Percentiles rank a stretch among this genome's conserved stretches.
Conservation (phyloP, 2,329 filamentous ascomycete species). For the Paecilomyces formosus region DNA sequence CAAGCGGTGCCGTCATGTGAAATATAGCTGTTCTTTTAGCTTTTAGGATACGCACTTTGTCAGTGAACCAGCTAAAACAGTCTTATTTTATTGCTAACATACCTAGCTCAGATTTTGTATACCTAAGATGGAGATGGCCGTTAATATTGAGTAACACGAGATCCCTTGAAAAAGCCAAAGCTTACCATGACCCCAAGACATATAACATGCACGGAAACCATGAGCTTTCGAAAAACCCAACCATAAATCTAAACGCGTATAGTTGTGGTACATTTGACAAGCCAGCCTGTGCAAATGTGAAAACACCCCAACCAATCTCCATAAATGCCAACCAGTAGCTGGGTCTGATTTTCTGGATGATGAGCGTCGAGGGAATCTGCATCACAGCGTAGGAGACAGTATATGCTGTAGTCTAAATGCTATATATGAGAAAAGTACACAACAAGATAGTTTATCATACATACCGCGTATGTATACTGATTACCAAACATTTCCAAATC, state of each 20-base stretch:
- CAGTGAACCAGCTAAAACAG: neutral
- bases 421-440: neutral
- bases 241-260: constrained; percentile 25
- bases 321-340: constrained; percentile 23
- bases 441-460: neutral
- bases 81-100: neutral
- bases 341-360: constrained; percentile 21
- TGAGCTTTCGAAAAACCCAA: constrained; percentile 23
- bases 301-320: constrained; percentile 22
- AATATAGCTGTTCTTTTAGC: constrained; percentile 20
- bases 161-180: neutral
- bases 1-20: constrained; percentile 18
- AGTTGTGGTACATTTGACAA: constrained; percentile 14
- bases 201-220: constrained; percentile 23
- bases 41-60: neutral
- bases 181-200: constrained; percentile 23
- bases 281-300: constrained; percentile 20
- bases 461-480: constrained; percentile 6
- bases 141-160: neutral
- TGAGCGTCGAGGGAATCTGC: constrained; percentile 24
- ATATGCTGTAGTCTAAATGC: constrained; percentile 9
- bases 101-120: constrained; percentile 16
- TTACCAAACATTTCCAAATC: constrained; percentile 9
- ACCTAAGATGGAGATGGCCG: neutral
- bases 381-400: constrained; percentile 14